phyloP scores from a whole-genome alignment of 495 filamentous ascomycete species.

The Penicillium alfredii region DNA sequence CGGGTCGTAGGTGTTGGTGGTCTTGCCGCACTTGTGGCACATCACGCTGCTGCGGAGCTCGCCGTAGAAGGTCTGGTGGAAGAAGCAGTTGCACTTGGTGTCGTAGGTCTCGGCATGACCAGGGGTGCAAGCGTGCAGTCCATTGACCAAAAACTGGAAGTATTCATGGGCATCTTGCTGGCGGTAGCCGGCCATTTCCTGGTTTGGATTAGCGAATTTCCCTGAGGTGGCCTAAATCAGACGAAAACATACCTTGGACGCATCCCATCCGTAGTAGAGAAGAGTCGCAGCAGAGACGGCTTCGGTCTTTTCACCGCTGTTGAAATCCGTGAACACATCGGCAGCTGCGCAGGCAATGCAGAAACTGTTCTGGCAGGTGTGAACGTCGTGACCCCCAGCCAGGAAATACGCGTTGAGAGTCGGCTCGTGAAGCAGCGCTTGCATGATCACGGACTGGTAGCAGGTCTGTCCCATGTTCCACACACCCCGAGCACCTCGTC shows the following conservation, averaged over 20 bases:
- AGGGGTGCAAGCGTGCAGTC: constrained; percentile 56
- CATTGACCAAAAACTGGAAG: constrained; percentile 85
- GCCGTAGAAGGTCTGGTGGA: constrained; percentile 84
- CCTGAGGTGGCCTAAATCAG: no score
- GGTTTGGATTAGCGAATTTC: constrained; percentile 37
- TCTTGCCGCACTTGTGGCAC: constrained; percentile 72
- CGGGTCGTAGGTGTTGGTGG: constrained; percentile 72
- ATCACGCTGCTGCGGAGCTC: constrained; percentile 82
- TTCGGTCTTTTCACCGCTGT: constrained; percentile 70
- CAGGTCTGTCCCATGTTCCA: constrained; percentile 93
- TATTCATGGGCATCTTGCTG: constrained; percentile 96
- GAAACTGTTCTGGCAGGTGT: constrained; percentile 49
- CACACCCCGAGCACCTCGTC: constrained; percentile 67
- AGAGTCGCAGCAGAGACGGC: constrained; percentile 80
- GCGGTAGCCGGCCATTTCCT: constrained; percentile 82
- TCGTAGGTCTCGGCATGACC: constrained; percentile 46
- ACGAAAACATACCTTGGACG: constrained; percentile 19
- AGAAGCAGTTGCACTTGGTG: constrained; percentile 72
- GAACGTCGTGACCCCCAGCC: constrained; percentile 68
- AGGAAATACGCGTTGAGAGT: constrained; percentile 81
- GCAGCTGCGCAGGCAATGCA: constrained; percentile 86
- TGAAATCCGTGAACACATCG: constrained; percentile 88
- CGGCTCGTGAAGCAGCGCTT: constrained; percentile 83
- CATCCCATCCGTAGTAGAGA: constrained; percentile 41
- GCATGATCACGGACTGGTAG: constrained; percentile 87